Base-by-base conservation (phyloP, 768 basidiomycete genomes). In the Daedaleopsis sinensis region DNA sequence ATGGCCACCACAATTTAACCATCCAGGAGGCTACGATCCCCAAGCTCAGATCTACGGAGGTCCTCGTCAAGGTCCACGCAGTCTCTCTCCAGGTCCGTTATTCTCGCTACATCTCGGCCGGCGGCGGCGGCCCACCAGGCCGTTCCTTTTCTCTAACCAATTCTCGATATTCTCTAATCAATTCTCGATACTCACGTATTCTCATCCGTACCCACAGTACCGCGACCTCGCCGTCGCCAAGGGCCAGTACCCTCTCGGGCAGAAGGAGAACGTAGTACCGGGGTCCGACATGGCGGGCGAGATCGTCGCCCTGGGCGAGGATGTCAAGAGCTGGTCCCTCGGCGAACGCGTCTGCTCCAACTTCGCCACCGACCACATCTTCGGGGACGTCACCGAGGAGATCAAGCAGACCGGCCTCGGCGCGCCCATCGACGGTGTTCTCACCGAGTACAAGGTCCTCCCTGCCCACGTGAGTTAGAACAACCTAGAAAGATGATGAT, bases 331-430 rank as follows among this genome's bases (percentile, higher is more conserved):
- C 5, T 87, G 83, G 84, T 80, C 79, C 65, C 67, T 71, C 5
- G 84, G 85, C n/a, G 84, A 86, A 59, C 81, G 82, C 23, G 82
- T 87, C 57, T 82, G 74, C 62, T 77, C 84, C 10, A 87, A 84
- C 69, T 83, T 86, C 60, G 68, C 76, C 5, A 53, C 74, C 15
- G 82, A 81, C 55, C 82, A 83, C 63, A 59, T 85, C 18, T 68
- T 82, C 58, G 82, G 82, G 3, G 81, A 84, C 55, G 55, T 68
- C 46, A 76, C 71, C 9, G 68, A 68, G 12, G 77, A 70, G 4
- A 79, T 73, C 48, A 68, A 73, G 56, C 54, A 58, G 2, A 73
- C 80, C 0, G 71, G 72, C 9, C 72, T 86, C 44, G 85, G 86
- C 5, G 84, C 78, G 1, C 72, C 74, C 15, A 69, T 74, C 15